Evolutionary conservation across 2,329 filamentous ascomycete genomes (phyloP).

Genomic region (Trichoderma gracile): DNA sequence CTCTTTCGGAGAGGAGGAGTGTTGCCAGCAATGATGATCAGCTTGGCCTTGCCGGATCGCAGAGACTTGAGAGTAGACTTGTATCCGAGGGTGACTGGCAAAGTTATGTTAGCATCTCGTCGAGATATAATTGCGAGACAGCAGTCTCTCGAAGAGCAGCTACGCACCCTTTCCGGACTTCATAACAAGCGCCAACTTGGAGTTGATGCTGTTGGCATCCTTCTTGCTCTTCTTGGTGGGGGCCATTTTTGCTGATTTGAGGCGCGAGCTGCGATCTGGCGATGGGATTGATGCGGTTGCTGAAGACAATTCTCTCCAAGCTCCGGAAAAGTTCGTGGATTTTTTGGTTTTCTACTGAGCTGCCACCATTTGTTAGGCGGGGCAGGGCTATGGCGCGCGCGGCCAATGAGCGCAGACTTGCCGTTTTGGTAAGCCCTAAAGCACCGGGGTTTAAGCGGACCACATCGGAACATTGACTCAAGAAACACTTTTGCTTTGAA

Average conservation of each 20-base stretch:
- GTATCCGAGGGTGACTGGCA: constrained; percentile 45
- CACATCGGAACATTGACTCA: constrained; percentile 34
- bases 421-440: constrained; percentile 41
- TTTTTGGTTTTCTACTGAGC: constrained; percentile 31
- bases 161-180: constrained; percentile 72
- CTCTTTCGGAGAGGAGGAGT: constrained; percentile 97
- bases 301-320: constrained; percentile 28
- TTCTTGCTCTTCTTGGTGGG: constrained; percentile 80
- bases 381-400: constrained; percentile 27
- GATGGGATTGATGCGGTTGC: constrained; percentile 38
- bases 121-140: neutral
- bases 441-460: constrained; percentile 43
- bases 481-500: constrained; percentile 53
- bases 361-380: constrained; percentile 27
- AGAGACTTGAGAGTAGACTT: constrained; percentile 72
- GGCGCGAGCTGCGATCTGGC: constrained; percentile 30
- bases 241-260: constrained; percentile 60
- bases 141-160: neutral
- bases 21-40: constrained; percentile 92
- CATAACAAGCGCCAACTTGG: constrained; percentile 63
- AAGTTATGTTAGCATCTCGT: neutral
- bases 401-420: constrained; percentile 35
- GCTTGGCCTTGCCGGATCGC: constrained; percentile 96
- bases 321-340: constrained; percentile 32
- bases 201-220: constrained; percentile 71